Evolutionary conservation across 2,329 filamentous ascomycete genomes (phyloP).

Genomic region (Aspergillus tubingensis): DNA sequence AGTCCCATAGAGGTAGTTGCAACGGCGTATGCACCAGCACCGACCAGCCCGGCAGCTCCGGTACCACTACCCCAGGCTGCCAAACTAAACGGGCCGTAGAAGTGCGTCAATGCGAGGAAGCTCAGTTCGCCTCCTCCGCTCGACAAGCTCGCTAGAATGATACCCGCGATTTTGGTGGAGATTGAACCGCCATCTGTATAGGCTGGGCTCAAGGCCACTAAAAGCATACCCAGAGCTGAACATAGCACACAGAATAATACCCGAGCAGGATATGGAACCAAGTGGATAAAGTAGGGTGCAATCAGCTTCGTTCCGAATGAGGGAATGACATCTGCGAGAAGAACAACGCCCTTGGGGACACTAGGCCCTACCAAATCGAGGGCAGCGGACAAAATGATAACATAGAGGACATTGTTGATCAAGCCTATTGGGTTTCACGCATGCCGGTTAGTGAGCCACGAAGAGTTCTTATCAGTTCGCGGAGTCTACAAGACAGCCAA

Average conservation of each 20-base stretch:
- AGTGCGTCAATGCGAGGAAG: slow-evolving; percentile 89
- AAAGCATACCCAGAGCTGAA: slow-evolving; percentile 82
- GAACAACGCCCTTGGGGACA: slow-evolving; percentile 86
- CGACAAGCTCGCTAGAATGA: slow-evolving; percentile 80
- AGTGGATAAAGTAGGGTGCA: slow-evolving; percentile 91
- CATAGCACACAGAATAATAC: slow-evolving; percentile 72
- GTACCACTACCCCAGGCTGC: slow-evolving; percentile 93
- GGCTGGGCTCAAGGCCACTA: slow-evolving; percentile 77
- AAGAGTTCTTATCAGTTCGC: not conserved
- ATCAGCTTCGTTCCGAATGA: slow-evolving; percentile 85
- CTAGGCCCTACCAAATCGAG: slow-evolving; percentile 87
- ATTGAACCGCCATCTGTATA: slow-evolving; percentile 61
- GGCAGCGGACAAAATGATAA: slow-evolving; percentile 91
- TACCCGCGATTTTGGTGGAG: slow-evolving; percentile 74
- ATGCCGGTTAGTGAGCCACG: not conserved
- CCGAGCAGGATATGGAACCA: slow-evolving; percentile 75
- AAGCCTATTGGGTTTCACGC: slow-evolving; percentile 58
- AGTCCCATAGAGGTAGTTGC: slow-evolving; percentile 79
- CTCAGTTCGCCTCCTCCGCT: slow-evolving; percentile 87
- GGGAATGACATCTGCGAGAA: slow-evolving; percentile 89
- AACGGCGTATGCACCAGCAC: slow-evolving; percentile 83
- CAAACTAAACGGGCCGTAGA: slow-evolving; percentile 82
- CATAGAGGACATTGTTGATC: slow-evolving; percentile 97
- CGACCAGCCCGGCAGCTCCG: slow-evolving; percentile 82
- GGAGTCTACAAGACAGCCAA: not conserved